These are phyloP conservation scores for Pugionium dolabratum DNA, from an alignment of 345 rosid genomes.

Conservation along the genomic window DNA sequence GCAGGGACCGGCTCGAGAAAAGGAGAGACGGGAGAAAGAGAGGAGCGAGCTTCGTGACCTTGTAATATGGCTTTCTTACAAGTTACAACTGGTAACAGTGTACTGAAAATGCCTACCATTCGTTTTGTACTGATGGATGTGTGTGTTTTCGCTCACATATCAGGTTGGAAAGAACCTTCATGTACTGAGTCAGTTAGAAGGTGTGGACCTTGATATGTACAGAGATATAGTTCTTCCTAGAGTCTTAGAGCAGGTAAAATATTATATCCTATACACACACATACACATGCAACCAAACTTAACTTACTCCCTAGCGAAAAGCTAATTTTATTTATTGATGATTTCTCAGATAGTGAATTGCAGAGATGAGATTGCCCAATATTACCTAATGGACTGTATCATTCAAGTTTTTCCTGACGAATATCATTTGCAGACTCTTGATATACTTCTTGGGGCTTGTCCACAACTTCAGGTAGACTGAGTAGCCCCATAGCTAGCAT, in stretches of 20 bases:
- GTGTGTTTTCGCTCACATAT: constrained; percentile 38
- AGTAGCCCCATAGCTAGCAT: constrained; percentile 16
- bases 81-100: constrained; percentile 53
- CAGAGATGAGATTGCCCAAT: constrained; percentile 94
- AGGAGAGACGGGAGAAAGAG: constrained; percentile 98
- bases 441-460: constrained; percentile 82
- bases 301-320: constrained; percentile 17
- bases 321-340: constrained; percentile 21
- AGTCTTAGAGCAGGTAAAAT: constrained; percentile 86
- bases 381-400: constrained; percentile 94
- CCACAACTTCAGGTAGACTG: constrained; percentile 92
- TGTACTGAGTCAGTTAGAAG: constrained; percentile 97
- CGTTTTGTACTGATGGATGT: constrained; percentile 41
- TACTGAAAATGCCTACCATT: constrained; percentile 43
- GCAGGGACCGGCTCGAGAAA: constrained; percentile 99
- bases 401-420: constrained; percentile 99
- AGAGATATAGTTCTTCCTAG: constrained; percentile 94
- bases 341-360: constrained; percentile 86
- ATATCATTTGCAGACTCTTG: constrained; percentile 98
- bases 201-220: constrained; percentile 94
- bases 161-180: constrained; percentile 99
- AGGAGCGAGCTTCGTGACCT: constrained; percentile 99
- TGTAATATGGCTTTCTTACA: constrained; percentile 64
- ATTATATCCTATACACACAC: constrained; percentile 10
- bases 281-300: constrained; percentile 8